These are phyloP conservation scores for Dryas integrifolia DNA, from an alignment of 331 rosid genomes.

Conservation along the genomic window DNA sequence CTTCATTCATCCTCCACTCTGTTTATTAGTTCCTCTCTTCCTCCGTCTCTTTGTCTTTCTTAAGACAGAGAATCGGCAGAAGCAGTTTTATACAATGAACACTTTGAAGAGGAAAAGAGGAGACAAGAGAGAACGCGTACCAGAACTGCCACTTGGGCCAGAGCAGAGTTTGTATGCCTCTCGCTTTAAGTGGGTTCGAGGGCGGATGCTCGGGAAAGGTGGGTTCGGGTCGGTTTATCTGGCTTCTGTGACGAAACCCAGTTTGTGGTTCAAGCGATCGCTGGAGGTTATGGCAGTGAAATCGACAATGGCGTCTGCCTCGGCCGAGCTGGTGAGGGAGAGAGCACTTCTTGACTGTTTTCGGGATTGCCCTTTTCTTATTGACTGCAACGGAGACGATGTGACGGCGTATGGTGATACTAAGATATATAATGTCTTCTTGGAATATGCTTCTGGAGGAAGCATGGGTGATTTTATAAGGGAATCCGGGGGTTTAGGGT, in stretches of 20 bases:
- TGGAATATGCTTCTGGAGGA: slow-evolving; percentile 39
- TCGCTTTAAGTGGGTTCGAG: slow-evolving; percentile 2
- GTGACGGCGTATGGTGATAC: slow-evolving; percentile 7
- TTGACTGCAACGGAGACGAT: slow-evolving; percentile 29
- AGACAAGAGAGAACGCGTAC: too few species aligned
- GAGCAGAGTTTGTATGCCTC: too few species aligned
- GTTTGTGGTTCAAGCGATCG: not conserved
- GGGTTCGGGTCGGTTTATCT: slow-evolving; percentile 19
- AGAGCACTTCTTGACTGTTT: slow-evolving; percentile 23
- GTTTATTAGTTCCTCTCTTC: too few species aligned
- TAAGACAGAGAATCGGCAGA: too few species aligned
- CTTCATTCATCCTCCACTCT: too few species aligned
- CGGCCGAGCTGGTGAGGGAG: slow-evolving; percentile 22
- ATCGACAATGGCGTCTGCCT: slow-evolving; percentile 8
- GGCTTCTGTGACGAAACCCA: slow-evolving; percentile 11
- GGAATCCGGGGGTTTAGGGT: not conserved
- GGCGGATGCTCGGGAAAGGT: slow-evolving; percentile 20
- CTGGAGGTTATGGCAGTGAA: slow-evolving; percentile 33
- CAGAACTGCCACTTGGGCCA: too few species aligned
- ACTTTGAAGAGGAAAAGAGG: too few species aligned
- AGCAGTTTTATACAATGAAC: too few species aligned
- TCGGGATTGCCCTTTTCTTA: slow-evolving; percentile 10
- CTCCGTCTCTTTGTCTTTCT: too few species aligned
- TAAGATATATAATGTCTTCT: slow-evolving; percentile 26
- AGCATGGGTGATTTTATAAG: slow-evolving; percentile 20